phyloP scores from a whole-genome alignment of 306 rosid genomes.

The Spatholobus suberectus region DNA sequence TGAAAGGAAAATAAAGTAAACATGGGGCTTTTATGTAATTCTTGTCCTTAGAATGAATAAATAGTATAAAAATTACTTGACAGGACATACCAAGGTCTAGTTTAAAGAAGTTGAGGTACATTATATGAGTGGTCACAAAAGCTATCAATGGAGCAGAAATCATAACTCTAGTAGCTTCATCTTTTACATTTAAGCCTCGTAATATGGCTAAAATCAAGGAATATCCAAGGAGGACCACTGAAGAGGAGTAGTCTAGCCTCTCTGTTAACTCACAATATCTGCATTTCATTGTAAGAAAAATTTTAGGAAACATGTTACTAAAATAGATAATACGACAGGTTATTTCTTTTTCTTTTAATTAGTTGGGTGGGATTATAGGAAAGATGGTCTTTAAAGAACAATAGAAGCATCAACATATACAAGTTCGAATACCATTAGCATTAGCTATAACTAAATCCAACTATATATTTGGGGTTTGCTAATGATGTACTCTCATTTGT shows the following conservation, averaged over 20 bases:
- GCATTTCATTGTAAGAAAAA: constrained; percentile 38
- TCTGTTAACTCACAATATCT: constrained; percentile 75
- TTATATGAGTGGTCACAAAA: constrained; percentile 69
- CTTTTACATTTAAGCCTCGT: constrained; percentile 63
- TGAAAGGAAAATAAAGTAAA: not conserved
- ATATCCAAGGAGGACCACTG: constrained; percentile 77
- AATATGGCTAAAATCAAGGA: constrained; percentile 71
- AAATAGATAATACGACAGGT: not conserved
- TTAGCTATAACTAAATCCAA: not conserved
- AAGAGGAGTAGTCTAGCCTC: constrained; percentile 69
- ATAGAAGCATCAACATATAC: not conserved
- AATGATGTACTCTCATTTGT: not conserved
- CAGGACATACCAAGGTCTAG: constrained; percentile 66
- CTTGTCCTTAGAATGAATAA: not conserved
- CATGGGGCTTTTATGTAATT: too few species aligned
- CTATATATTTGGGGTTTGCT: not conserved
- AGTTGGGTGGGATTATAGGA: not conserved
- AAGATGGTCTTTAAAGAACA: not conserved
- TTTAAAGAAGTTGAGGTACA: constrained; percentile 70
- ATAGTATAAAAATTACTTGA: constrained; percentile 8
- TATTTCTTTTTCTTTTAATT: not conserved
- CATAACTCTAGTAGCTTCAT: constrained; percentile 82
- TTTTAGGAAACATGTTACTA: not conserved
- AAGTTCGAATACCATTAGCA: not conserved
- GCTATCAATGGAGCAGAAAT: constrained; percentile 78